A percentile compares a stretch with the other conserved stretches of the same genome.
Conservation (phyloP, 352 stramenopile genomes). For the Pythium dissimile region DNA sequence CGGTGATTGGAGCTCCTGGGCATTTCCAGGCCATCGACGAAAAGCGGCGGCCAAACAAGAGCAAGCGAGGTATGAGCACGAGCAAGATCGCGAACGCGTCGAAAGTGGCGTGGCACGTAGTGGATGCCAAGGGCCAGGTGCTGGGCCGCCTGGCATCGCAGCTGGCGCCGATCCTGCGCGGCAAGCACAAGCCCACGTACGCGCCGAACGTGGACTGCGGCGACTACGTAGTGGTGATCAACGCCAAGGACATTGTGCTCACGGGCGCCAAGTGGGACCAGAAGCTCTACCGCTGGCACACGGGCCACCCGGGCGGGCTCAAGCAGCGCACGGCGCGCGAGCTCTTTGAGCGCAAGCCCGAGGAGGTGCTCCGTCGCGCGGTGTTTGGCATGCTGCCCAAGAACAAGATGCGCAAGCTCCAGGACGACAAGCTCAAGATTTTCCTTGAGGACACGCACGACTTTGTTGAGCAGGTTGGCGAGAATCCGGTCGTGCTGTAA, state of each 20-base stretch:
- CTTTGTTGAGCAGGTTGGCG: constrained; percentile 84
- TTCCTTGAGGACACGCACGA: constrained; percentile 93
- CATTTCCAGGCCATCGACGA: constrained; percentile 2
- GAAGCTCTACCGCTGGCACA: constrained; percentile 99
- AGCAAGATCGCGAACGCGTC: constrained; percentile 81
- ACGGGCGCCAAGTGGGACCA: constrained; percentile 96
- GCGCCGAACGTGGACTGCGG: constrained; percentile 97
- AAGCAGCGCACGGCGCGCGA: constrained; percentile 95
- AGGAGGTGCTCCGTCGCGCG: constrained; percentile 94
- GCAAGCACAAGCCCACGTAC: constrained; percentile 99
- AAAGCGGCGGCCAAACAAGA: too few species aligned
- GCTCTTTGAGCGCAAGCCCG: constrained; percentile 93
- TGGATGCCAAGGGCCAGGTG: constrained; percentile 95
- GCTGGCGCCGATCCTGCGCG: constrained; percentile 94
- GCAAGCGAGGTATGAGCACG: constrained; percentile 62
- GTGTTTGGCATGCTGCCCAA: constrained; percentile 98
- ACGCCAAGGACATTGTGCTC: constrained; percentile 94
- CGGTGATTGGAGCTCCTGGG: constrained; percentile 6
- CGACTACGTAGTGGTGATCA: constrained; percentile 97
- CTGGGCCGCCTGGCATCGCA: constrained; percentile 95
- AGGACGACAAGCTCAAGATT: constrained; percentile 97
- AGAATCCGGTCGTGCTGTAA: constrained; percentile 83
- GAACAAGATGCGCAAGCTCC: constrained; percentile 94
- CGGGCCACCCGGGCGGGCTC: constrained; percentile 95
- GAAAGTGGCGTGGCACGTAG: constrained; percentile 93